phyloP scores from a whole-genome alignment of 768 basidiomycete genomes.

The Gloeostereum incarnatum region DNA sequence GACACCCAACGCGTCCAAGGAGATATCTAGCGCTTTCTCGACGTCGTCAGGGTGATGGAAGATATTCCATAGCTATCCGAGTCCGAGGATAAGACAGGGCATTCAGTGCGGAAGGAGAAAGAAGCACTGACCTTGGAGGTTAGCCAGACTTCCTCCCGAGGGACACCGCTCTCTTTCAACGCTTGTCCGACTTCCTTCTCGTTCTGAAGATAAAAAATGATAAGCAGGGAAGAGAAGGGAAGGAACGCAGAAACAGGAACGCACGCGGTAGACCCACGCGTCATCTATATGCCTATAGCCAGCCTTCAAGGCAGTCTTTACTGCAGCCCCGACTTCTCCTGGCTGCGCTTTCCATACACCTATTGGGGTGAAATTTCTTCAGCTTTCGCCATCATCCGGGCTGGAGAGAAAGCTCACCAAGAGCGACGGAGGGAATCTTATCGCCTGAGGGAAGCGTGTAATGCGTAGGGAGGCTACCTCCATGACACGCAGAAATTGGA shows the following conservation, averaged over 20 bases:
- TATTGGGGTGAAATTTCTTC: conserved; percentile 13
- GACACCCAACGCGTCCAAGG: conserved; percentile 47
- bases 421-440: conserved; percentile 56
- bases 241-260: no score
- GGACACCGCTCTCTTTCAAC: conserved; percentile 45
- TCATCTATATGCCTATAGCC: conserved; percentile 71
- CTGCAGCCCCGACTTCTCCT: conserved; percentile 58
- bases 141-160: conserved; percentile 58
- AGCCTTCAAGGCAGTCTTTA: conserved; percentile 51
- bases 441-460: conserved; percentile 59
- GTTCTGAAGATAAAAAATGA: conserved; percentile 46
- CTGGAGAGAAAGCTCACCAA: conserved; percentile 32
- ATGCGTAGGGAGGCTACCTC: conserved; percentile 28
- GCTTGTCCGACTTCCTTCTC: conserved; percentile 64
- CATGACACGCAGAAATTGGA: no score
- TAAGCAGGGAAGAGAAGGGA: no score
- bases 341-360: conserved; percentile 54
- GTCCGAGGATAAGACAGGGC: not conserved
- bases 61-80: conserved; percentile 56
- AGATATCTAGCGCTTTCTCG: conserved; percentile 57
- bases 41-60: conserved; percentile 72
- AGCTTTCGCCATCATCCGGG: not conserved
- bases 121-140: conserved; percentile 20
- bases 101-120: not conserved
- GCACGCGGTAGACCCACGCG: conserved; percentile 59